These are phyloP conservation scores for Coniochaeta ligniaria DNA, from an alignment of 2,329 filamentous ascomycete species.

Conservation along the genomic window DNA sequence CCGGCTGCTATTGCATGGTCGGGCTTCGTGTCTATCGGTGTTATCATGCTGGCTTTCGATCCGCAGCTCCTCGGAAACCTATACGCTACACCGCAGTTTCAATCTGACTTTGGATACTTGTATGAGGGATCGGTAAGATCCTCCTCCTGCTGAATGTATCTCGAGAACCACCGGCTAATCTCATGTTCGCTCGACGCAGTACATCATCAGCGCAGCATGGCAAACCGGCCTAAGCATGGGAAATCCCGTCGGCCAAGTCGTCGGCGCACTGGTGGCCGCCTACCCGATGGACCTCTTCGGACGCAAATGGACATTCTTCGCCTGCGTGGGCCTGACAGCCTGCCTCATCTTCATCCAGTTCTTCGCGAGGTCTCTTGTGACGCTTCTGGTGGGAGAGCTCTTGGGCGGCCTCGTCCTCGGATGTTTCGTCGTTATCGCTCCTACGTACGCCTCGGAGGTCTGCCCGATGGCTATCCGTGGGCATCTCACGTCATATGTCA, in stretches of 20 bases:
- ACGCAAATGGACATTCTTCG: slow-evolving; percentile 35
- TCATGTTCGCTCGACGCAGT: slow-evolving; percentile 11
- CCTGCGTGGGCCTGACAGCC: slow-evolving; percentile 36
- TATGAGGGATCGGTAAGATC: slow-evolving; percentile 29
- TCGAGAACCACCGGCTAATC: background rate
- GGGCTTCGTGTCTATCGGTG: slow-evolving; percentile 49
- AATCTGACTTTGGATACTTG: slow-evolving; percentile 45
- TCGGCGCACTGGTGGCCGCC: slow-evolving; percentile 43
- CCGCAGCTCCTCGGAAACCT: slow-evolving; percentile 57
- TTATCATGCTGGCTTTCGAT: slow-evolving; percentile 58
- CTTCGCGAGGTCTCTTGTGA: slow-evolving; percentile 47
- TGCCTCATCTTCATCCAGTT: slow-evolving; percentile 56
- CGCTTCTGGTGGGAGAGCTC: slow-evolving; percentile 54
- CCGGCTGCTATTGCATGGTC: slow-evolving; percentile 46
- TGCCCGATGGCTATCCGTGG: slow-evolving; percentile 51
- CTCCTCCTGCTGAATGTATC: background rate
- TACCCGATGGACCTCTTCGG: slow-evolving; percentile 39
- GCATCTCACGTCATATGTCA: slow-evolving; percentile 51
- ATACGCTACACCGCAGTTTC: slow-evolving; percentile 52
- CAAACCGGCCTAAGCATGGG: slow-evolving; percentile 43
- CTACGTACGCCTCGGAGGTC: slow-evolving; percentile 55
- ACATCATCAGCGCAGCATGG: slow-evolving; percentile 34
- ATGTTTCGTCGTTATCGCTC: slow-evolving; percentile 50
- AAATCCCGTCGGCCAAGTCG: slow-evolving; percentile 48
- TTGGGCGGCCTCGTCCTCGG: slow-evolving; percentile 55